Base-by-base conservation (phyloP, 768 basidiomycete genomes). In the Mycena rebaudengoi region DNA sequence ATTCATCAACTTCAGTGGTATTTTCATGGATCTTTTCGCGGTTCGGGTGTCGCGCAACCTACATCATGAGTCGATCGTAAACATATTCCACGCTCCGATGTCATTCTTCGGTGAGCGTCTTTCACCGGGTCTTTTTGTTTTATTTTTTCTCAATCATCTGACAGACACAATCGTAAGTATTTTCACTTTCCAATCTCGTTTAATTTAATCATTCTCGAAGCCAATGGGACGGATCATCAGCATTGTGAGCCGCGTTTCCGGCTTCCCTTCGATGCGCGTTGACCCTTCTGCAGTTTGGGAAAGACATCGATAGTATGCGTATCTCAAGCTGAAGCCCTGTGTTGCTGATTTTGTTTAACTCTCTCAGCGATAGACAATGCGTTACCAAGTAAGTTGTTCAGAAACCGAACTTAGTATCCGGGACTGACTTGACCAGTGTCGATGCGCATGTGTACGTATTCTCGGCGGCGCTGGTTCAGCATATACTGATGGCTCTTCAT, bases 141-240 rank as follows among this genome's bases (percentile, higher is more conserved):
- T 26, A 20, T 29, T 7, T 26, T 25, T 7, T 1, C 88, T 87
- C 20, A 84, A 85, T 66, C 66, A 72, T 57, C 28, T 10, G 6
- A 4, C 26, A 67, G 66, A 67, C 39, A 67, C 66, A 1, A 67
- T 30, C 7, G 66, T 67, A 32, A 30, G 23, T 26, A 7, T 12
- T 26, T n/a, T 44, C 8, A 16, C n/a, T 20, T 23, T 23, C 6
- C 2, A 32, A 44, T 23, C 13, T 40, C 26, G 35, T 16, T 20
- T n/a, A 43, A 11, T 49, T 10, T 45, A 50, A 26, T 40, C 25
- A 7, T 6, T n/a, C 1, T 13, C 56, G 30, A 53, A 86, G 86
- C 87, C 87, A 0, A 78, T 82, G 69, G 88, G 88, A 20, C 84
- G 88, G 20, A 86, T 89, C 20, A 73, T 88, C 32, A 82, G 86